phyloP scores from a whole-genome alignment of 108 stramenopile genomes.

The Pseudonitzschia pungens region DNA sequence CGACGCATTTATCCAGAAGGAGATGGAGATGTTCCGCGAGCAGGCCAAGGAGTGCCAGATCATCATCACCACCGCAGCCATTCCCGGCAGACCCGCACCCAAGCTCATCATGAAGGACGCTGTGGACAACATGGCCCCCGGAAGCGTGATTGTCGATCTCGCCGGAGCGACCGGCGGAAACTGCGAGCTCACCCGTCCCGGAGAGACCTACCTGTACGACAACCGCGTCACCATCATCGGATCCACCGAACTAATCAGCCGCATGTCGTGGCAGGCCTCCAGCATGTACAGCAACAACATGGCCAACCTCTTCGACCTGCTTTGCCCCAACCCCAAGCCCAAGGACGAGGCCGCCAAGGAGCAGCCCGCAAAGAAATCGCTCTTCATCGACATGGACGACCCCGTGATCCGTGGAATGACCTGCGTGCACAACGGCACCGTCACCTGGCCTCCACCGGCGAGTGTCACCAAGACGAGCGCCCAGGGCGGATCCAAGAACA shows the following conservation, averaged over 20 bases:
- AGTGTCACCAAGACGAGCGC: slow-evolving; percentile 47
- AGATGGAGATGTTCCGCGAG: slow-evolving; percentile 72
- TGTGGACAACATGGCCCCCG: slow-evolving; percentile 74
- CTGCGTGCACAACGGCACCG: slow-evolving; percentile 42
- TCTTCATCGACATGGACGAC: slow-evolving; percentile 62
- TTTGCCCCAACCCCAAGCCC: slow-evolving; percentile 45
- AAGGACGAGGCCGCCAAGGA: background rate
- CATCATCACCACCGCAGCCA: slow-evolving; percentile 89
- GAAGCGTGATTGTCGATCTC: slow-evolving; percentile 87
- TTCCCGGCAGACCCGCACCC: slow-evolving; percentile 85
- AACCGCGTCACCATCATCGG: slow-evolving; percentile 83
- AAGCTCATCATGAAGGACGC: slow-evolving; percentile 81
- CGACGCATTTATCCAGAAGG: slow-evolving; percentile 67
- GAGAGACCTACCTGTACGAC: slow-evolving; percentile 52
- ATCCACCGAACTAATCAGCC: slow-evolving; percentile 69
- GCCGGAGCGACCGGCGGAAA: slow-evolving; percentile 90
- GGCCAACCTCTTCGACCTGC: slow-evolving; percentile 73
- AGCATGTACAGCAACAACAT: slow-evolving; percentile 87
- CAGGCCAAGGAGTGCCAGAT: slow-evolving; percentile 75
- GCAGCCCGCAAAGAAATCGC: slow-evolving; percentile 28
- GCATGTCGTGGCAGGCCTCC: slow-evolving; percentile 77
- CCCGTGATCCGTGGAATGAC: slow-evolving; percentile 74
- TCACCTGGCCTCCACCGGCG: slow-evolving; percentile 74
- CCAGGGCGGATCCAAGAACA: slow-evolving; percentile 9
- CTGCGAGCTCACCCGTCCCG: slow-evolving; percentile 72